These are phyloP conservation scores for Aurinia saxatilis DNA, from an alignment of 345 rosid species.

Conservation along the genomic window DNA sequence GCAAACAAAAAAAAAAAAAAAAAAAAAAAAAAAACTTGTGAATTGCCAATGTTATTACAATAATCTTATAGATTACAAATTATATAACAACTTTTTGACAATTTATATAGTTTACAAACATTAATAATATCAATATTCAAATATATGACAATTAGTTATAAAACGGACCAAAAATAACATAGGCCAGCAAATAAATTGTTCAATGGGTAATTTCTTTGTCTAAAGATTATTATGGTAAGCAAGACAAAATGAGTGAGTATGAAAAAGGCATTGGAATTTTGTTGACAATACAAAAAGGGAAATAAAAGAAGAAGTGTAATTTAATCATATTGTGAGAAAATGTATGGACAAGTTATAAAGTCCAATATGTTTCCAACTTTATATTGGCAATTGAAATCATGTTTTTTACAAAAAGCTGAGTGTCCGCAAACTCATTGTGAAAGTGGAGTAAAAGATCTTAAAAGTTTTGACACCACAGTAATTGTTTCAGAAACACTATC, in stretches of 20 bases:
- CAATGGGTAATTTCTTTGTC: constrained; percentile 12
- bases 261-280: constrained; percentile 46
- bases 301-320: constrained; percentile 11
- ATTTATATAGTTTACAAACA: neutral
- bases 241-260: constrained; percentile 31
- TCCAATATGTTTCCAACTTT: constrained; percentile 22
- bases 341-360: constrained; percentile 28
- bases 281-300: constrained; percentile 33
- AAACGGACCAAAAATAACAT: neutral
- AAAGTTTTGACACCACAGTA: neutral
- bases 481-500: neutral
- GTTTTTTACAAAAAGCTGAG: neutral
- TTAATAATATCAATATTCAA: neutral
- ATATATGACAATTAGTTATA: neutral
- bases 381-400: constrained; percentile 24
- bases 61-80: neutral
- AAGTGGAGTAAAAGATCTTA: neutral
- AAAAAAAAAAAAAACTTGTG: neutral
- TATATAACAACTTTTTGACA: too few relatives aligned
- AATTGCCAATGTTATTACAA: neutral
- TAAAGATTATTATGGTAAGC: constrained; percentile 22
- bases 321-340: constrained; percentile 31
- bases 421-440: neutral
- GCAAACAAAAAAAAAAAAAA: too few relatives aligned
- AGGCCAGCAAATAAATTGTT: constrained; percentile 8